A percentile compares a stretch with the other conserved stretches of the same genome.
These are phyloP conservation scores for Aspergillus neotritici DNA, from an alignment of 2,329 filamentous ascomycete genomes.

Conservation along the genomic window DNA sequence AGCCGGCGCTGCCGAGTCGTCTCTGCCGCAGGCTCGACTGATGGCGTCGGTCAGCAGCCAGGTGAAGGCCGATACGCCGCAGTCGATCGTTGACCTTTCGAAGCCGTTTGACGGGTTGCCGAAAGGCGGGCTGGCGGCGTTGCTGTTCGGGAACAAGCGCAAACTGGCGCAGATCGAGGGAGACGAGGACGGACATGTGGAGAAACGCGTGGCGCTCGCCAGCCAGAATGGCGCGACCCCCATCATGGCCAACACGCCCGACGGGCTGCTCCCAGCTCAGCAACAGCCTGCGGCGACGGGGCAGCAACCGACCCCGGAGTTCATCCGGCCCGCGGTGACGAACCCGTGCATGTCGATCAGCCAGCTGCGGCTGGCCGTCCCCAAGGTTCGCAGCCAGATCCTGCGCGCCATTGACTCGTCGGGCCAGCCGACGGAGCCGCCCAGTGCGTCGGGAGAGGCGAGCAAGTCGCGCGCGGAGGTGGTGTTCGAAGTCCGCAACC, in stretches of 20 bases:
- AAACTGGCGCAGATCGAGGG: slow-evolving; percentile 68
- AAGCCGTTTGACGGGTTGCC: slow-evolving; percentile 92
- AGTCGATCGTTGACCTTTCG: slow-evolving; percentile 80
- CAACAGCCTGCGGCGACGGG: slow-evolving; percentile 56
- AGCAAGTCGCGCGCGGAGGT: slow-evolving; percentile 59
- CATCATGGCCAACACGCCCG: slow-evolving; percentile 68
- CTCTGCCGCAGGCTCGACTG: slow-evolving; percentile 79
- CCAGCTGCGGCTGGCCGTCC: slow-evolving; percentile 79
- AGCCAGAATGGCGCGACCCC: slow-evolving; percentile 63
- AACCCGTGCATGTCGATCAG: slow-evolving; percentile 77
- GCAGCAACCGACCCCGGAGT: slow-evolving; percentile 68
- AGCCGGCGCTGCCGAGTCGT: slow-evolving; percentile 79
- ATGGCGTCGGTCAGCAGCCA: slow-evolving; percentile 67
- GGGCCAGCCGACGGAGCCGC: slow-evolving; percentile 42
- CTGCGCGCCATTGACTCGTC: slow-evolving; percentile 65
- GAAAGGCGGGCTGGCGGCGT: slow-evolving; percentile 75
- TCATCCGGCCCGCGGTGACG: slow-evolving; percentile 77
- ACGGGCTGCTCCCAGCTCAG: slow-evolving; percentile 72
- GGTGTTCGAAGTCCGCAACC: slow-evolving; percentile 84
- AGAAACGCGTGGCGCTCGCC: slow-evolving; percentile 55
- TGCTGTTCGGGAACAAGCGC: slow-evolving; percentile 89
- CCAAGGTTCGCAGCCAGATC: slow-evolving; percentile 77
- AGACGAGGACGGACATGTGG: slow-evolving; percentile 63
- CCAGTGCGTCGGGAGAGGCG: slow-evolving; percentile 30
- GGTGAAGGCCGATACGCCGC: slow-evolving; percentile 65